Percentiles rank a stretch among this genome's conserved stretches.
These are phyloP conservation scores for Tympanopsis confertula DNA, from an alignment of 2,329 filamentous ascomycete species.

Conservation along the genomic window DNA sequence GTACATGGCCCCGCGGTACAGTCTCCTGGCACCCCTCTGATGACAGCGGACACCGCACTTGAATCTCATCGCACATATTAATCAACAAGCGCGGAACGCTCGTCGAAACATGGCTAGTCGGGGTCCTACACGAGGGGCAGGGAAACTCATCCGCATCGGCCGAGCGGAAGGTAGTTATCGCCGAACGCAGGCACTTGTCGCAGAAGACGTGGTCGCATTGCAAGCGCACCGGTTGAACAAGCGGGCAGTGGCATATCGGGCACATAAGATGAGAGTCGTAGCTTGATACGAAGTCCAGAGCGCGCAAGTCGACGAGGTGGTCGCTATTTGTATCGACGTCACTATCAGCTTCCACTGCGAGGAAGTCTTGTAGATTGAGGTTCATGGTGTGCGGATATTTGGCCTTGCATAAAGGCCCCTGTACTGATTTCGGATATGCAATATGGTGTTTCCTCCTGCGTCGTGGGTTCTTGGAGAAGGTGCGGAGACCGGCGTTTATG, in stretches of 20 bases:
- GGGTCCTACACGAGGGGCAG: constrained; percentile 45
- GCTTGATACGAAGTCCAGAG: constrained; percentile 41
- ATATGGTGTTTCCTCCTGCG: too few relatives aligned
- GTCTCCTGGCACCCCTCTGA: constrained; percentile 38
- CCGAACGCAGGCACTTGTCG: constrained; percentile 39
- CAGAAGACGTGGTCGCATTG: constrained; percentile 56
- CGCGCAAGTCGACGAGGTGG: constrained; percentile 34
- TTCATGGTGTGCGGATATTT: constrained; percentile 1
- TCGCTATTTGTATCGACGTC: too few relatives aligned
- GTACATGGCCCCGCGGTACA: constrained; percentile 40
- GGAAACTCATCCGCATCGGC: constrained; percentile 21
- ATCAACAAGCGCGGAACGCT: constrained; percentile 41
- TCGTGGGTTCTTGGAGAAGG: too few relatives aligned
- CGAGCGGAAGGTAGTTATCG: constrained; percentile 22
- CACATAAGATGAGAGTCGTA: constrained; percentile 52
- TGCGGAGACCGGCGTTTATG: too few relatives aligned
- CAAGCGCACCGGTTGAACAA: constrained; percentile 43
- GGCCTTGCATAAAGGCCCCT: too few relatives aligned
- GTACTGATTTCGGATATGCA: too few relatives aligned
- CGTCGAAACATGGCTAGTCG: constrained; percentile 19
- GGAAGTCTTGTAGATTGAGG: neutral
- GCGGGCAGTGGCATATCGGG: constrained; percentile 51
- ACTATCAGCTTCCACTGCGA: neutral
- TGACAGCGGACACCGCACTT: constrained; percentile 45
- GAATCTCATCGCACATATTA: constrained; percentile 50